Conservation (phyloP, 2,329 filamentous ascomycete species). For the Tothia fuscella region DNA sequence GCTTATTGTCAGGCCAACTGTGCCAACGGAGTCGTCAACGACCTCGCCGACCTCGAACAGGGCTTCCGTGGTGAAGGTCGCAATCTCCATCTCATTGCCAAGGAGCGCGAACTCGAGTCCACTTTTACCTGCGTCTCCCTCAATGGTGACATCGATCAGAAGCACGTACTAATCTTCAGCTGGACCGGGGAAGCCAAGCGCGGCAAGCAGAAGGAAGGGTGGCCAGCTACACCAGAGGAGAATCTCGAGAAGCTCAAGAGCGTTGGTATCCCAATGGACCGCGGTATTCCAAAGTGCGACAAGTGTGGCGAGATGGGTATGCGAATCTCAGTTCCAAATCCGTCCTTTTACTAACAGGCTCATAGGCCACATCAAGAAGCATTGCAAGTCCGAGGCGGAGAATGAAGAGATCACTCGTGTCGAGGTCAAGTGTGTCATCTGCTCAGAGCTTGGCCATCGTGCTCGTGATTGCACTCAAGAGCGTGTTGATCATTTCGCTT, state of each 20-base stretch:
- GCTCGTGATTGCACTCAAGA: conserved; percentile 49
- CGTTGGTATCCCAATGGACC: conserved; percentile 51
- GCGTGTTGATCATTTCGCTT: conserved; percentile 51
- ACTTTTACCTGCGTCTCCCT: conserved; percentile 41
- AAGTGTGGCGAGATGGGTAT: conserved; percentile 53
- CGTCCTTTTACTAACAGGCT: no score
- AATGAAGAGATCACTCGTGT: conserved; percentile 33
- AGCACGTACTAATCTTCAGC: conserved; percentile 52
- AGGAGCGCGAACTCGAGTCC: conserved; percentile 29
- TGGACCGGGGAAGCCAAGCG: conserved; percentile 44
- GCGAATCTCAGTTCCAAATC: no score
- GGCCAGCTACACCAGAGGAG: conserved; percentile 47
- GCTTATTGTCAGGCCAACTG: neutral
- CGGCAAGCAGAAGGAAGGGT: conserved; percentile 33
- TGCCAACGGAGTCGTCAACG: conserved; percentile 19
- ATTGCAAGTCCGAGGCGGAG: conserved; percentile 46
- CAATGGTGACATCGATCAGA: conserved; percentile 47
- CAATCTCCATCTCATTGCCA: conserved; percentile 40
- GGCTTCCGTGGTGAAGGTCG: conserved; percentile 37
- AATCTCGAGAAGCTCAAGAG: conserved; percentile 48
- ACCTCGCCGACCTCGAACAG: conserved; percentile 37
- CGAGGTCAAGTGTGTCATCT: conserved; percentile 53
- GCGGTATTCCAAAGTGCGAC: conserved; percentile 46
- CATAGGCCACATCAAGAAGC: conserved; percentile 52
- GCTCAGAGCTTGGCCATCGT: conserved; percentile 51